Evolutionary conservation across 345 rosid genomes (phyloP).

Genomic region (Hibiscus syriacus): DNA sequence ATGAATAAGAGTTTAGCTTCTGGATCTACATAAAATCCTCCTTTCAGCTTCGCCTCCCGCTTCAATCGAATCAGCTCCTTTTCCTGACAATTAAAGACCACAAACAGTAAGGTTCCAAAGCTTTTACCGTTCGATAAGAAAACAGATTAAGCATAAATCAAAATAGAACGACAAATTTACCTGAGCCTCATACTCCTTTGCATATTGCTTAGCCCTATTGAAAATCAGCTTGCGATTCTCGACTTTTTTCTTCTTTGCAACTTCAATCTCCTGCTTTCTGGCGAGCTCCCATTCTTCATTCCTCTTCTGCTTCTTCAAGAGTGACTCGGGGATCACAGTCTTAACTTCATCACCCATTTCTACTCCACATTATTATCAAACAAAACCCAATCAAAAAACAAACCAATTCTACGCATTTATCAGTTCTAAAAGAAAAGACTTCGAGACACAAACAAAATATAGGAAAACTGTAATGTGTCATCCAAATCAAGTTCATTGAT

Average conservation of each 20-base stretch:
- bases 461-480: not conserved
- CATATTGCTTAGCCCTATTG: slow-evolving; percentile 49
- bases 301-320: slow-evolving; percentile 76
- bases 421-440: not conserved
- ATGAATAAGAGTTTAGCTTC: slow-evolving; percentile 80
- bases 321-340: slow-evolving; percentile 63
- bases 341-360: slow-evolving; percentile 32
- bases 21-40: slow-evolving; percentile 91
- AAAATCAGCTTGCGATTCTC: slow-evolving; percentile 54
- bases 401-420: not conserved
- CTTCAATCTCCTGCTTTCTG: slow-evolving; percentile 36
- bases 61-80: slow-evolving; percentile 61
- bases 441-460: not conserved
- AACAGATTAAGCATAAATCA: not conserved
- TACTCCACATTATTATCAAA: not conserved
- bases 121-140: not conserved
- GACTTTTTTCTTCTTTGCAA: slow-evolving; percentile 41
- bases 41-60: slow-evolving; percentile 76
- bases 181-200: slow-evolving; percentile 52
- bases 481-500: not conserved
- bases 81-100: slow-evolving; percentile 26
- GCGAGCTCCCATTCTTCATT: slow-evolving; percentile 54
- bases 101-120: not conserved
- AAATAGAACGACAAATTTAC: slow-evolving; percentile 14
- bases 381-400: not conserved